Base-by-base conservation (phyloP, 192 early-diverging fungal genomes). In the Phlyctochytrium bullatum region DNA sequence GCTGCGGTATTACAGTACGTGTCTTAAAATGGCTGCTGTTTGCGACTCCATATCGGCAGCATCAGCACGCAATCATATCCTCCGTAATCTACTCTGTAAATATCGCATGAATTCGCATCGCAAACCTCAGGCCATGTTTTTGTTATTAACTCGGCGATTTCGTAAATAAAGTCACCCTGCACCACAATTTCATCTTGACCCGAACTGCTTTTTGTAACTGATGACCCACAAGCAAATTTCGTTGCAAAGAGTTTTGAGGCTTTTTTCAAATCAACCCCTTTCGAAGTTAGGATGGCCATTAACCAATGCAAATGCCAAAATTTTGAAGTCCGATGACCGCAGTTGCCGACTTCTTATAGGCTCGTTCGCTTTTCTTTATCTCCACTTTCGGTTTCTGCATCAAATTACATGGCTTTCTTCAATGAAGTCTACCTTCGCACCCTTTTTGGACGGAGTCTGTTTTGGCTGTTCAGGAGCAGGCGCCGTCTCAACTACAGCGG, bases 141-240 rank as follows among this genome's bases (percentile, higher is more conserved):
- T 2, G 57, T 62, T 70, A 98, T 92, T 32, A 96, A 75, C 10
- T 92, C 92, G 59, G 82, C 80, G 51, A 99, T 86, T 69, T 98
- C 96, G 57, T 98, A 86, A 25, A 88, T 84, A 57, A 95, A 87
- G 71, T 99, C 97, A 65, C 97, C 97, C 72, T 98, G 96, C 3
- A 99, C 91, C 28, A 97, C 90, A 77, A 99, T 95, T 74, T 99
- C 97, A 56, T 98, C 96, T 54, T 72, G 78, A 68, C 94, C 94
- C 75, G 91, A 88, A 64, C 91, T 88, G 73, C 90, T 97, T 83
- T 98, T 98, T 52, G 91, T 82, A 2, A 84, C 80, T 14, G 93
- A 93, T n/a, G 92, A 88, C 36, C 96, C 95, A 74, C 90, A 92
- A 17, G 97, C 97, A 80, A 96, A 99, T 74, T 93, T 92, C 65